phyloP scores from a whole-genome alignment of 352 stramenopile genomes.

The Pythium oligandrum region DNA sequence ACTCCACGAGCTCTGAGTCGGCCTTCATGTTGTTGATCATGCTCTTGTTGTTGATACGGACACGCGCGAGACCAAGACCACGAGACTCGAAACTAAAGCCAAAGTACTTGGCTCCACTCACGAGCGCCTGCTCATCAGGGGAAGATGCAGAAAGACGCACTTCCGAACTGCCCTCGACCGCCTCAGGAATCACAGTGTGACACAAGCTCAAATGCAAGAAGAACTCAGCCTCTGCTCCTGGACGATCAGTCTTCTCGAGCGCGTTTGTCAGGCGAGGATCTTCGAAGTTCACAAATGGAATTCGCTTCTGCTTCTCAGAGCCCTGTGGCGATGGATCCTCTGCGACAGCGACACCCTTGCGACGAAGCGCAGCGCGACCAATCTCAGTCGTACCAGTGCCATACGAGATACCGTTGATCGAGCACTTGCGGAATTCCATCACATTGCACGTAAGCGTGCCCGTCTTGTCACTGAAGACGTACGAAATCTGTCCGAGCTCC shows the following conservation, averaged over 20 bases:
- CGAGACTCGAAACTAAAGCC: slow-evolving; percentile 72
- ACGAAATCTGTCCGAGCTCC: slow-evolving; percentile 90
- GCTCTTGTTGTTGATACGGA: slow-evolving; percentile 47
- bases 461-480: slow-evolving; percentile 92
- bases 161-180: slow-evolving; percentile 39
- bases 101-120: slow-evolving; percentile 81
- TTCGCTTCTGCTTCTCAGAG: slow-evolving; percentile 20
- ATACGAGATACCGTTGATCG: slow-evolving; percentile 90
- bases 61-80: slow-evolving; percentile 49
- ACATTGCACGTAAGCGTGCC: slow-evolving; percentile 93
- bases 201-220: slow-evolving; percentile 82
- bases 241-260: slow-evolving; percentile 30
- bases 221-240: slow-evolving; percentile 62
- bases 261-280: slow-evolving; percentile 44
- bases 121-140: slow-evolving; percentile 86
- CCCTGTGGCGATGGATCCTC: slow-evolving; percentile 26
- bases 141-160: slow-evolving; percentile 76
- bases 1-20: slow-evolving; percentile 49
- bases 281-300: slow-evolving; percentile 83
- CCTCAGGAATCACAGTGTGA: slow-evolving; percentile 74
- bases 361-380: slow-evolving; percentile 53
- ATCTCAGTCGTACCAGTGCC: slow-evolving; percentile 86
- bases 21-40: slow-evolving; percentile 31
- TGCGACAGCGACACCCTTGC: slow-evolving; percentile 54
- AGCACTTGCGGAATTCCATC: slow-evolving; percentile 95